Percentiles rank a stretch among this genome's conserved stretches.
Conservation (phyloP, 2,329 filamentous ascomycete genomes). For the Lasiodiplodia theobromae region DNA sequence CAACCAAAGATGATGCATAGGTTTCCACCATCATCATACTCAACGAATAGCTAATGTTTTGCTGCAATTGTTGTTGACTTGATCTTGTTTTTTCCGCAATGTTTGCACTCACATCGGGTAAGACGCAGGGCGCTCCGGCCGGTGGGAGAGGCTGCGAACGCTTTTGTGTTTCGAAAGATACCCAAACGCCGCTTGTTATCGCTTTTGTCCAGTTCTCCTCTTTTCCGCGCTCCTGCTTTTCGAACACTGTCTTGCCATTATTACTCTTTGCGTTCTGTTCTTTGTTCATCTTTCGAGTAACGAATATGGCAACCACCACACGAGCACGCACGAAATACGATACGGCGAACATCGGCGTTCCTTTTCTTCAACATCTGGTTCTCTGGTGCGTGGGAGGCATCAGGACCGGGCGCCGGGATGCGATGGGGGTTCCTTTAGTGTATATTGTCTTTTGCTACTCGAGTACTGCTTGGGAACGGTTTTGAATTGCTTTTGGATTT, state of each 20-base stretch:
- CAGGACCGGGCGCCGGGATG: neutral
- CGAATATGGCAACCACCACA: neutral
- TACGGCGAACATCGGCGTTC: conserved; percentile 13
- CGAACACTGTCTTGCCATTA: neutral
- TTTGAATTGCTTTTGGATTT: neutral
- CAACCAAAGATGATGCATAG: neutral
- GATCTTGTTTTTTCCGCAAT: neutral
- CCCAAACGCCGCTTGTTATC: conserved; percentile 7
- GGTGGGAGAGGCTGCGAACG: conserved; percentile 29
- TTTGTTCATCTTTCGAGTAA: neutral
- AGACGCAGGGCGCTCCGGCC: conserved; percentile 29
- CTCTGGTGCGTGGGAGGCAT: conserved; percentile 20
- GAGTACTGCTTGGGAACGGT: neutral
- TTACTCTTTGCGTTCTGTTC: neutral
- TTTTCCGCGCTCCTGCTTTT: neutral
- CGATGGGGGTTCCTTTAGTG: neutral
- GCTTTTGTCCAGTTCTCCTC: neutral
- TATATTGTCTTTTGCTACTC: neutral
- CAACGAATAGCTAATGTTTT: conserved; percentile 12
- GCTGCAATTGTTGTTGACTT: neutral
- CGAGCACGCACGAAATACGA: neutral
- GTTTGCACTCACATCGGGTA: conserved; percentile 24
- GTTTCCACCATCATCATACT: neutral
- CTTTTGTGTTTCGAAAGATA: conserved; percentile 29
- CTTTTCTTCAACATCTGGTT: neutral